phyloP scores from a whole-genome alignment of 2,329 filamentous ascomycete genomes.

The Xylariales sp. region DNA sequence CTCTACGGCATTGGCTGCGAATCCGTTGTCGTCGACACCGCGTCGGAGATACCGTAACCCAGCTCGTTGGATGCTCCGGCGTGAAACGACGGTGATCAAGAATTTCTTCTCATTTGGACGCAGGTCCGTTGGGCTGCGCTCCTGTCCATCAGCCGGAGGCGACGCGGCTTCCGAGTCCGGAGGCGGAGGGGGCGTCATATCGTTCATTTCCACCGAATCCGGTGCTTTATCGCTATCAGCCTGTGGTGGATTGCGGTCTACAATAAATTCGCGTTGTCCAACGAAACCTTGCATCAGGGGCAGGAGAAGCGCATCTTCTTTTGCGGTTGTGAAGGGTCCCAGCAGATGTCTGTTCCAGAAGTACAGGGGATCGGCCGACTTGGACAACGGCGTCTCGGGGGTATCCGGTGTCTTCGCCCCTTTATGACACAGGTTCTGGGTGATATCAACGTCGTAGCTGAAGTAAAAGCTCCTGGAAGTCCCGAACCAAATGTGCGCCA shows the following conservation, averaged over 20 bases:
- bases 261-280: slow-evolving; percentile 75
- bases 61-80: slow-evolving; percentile 78
- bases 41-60: slow-evolving; percentile 86
- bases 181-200: slow-evolving; percentile 18
- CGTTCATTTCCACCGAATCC: slow-evolving; percentile 25
- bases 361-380: slow-evolving; percentile 69
- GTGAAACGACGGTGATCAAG: slow-evolving; percentile 85
- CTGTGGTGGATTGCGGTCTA: slow-evolving; percentile 58
- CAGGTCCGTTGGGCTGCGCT: slow-evolving; percentile 22
- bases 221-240: slow-evolving; percentile 34
- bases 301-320: slow-evolving; percentile 65
- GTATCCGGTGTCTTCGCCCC: slow-evolving; percentile 32
- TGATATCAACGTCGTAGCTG: slow-evolving; percentile 91
- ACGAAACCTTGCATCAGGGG: slow-evolving; percentile 94
- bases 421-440: slow-evolving; percentile 51
- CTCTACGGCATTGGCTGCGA: slow-evolving; percentile 86
- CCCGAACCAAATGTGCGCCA: slow-evolving; percentile 78
- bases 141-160: slow-evolving; percentile 16
- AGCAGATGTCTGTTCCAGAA: slow-evolving; percentile 88
- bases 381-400: slow-evolving; percentile 59
- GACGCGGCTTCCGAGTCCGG: slow-evolving; percentile 12
- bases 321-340: slow-evolving; percentile 67
- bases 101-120: slow-evolving; percentile 53
- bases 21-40: slow-evolving; percentile 84
- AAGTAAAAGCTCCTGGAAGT: slow-evolving; percentile 86